phyloP scores from a whole-genome alignment of 768 basidiomycete species.

The Lactarius akahatsu region DNA sequence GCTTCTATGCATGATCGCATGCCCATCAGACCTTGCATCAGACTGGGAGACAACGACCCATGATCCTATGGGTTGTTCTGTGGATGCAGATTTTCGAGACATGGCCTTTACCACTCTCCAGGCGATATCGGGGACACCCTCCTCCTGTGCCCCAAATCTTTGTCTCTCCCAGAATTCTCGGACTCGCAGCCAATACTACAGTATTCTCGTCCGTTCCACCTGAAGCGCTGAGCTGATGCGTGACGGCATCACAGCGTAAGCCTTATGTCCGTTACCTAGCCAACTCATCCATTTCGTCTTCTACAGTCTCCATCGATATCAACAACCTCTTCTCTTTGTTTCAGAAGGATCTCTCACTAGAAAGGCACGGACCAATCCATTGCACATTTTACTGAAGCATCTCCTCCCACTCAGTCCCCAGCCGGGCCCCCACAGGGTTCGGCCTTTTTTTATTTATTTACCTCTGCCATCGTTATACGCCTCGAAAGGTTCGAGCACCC shows the following conservation, averaged over 20 bases:
- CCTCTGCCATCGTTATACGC: background rate
- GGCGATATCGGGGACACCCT: background rate
- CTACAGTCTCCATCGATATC: background rate
- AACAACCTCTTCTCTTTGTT: background rate
- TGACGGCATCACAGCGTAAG: background rate
- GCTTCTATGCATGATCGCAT: background rate
- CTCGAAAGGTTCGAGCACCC: background rate
- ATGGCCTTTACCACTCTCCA: background rate
- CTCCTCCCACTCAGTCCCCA: background rate
- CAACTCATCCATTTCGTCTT: background rate
- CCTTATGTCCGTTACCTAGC: background rate
- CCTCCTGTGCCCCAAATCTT: background rate
- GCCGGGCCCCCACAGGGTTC: background rate
- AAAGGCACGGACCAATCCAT: background rate
- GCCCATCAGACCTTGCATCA: background rate
- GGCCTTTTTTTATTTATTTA: background rate
- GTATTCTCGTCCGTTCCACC: background rate
- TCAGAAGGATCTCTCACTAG: background rate
- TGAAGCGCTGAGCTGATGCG: background rate
- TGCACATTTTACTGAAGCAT: background rate
- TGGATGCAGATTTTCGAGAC: background rate
- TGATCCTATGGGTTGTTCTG: background rate
- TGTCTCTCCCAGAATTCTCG: background rate
- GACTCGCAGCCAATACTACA: background rate
- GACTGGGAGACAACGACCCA: background rate